Conservation (phyloP, 2,329 filamentous ascomycete species). For the Orbilia quercus region DNA sequence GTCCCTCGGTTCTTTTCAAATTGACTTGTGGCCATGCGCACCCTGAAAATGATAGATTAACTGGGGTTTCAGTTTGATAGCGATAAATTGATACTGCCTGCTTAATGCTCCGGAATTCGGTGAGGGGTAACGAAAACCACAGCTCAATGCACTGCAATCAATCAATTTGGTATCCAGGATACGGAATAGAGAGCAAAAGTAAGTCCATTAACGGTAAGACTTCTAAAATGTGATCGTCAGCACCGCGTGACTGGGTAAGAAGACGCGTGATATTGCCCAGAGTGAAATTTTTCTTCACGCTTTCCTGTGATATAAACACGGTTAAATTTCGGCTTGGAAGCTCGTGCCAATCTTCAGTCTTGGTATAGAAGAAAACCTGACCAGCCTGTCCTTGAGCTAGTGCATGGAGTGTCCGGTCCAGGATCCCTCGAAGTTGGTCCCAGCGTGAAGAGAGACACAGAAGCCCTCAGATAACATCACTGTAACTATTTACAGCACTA, state of each 20-base stretch:
- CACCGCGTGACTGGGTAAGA: slow-evolving; percentile 29
- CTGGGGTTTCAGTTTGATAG: slow-evolving; percentile 19
- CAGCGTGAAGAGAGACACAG: neutral
- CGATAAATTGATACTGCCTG: slow-evolving; percentile 17
- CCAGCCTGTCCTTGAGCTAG: too few species aligned
- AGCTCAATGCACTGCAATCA: slow-evolving; percentile 15
- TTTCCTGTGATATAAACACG: slow-evolving; percentile 19
- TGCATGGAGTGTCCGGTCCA: neutral
- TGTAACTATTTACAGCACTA: neutral
- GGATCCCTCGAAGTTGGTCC: slow-evolving; percentile 40
- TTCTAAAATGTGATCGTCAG: slow-evolving; percentile 28
- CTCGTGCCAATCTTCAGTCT: neutral
- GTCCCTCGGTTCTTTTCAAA: neutral
- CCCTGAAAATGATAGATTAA: slow-evolving; percentile 23
- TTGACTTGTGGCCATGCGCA: slow-evolving; percentile 42
- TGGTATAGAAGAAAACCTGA: too few species aligned
- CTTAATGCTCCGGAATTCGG: slow-evolving; percentile 17
- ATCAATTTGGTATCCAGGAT: slow-evolving; percentile 31
- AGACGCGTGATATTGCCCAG: slow-evolving; percentile 19
- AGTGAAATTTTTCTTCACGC: slow-evolving; percentile 8
- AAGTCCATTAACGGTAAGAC: neutral
- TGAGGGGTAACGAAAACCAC: slow-evolving; percentile 3
- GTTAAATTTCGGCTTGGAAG: slow-evolving; percentile 39
- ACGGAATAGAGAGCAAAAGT: neutral
- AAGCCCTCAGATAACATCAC: neutral